Conservation (phyloP, 305 asterid species). For the Plantago coronopus region DNA sequence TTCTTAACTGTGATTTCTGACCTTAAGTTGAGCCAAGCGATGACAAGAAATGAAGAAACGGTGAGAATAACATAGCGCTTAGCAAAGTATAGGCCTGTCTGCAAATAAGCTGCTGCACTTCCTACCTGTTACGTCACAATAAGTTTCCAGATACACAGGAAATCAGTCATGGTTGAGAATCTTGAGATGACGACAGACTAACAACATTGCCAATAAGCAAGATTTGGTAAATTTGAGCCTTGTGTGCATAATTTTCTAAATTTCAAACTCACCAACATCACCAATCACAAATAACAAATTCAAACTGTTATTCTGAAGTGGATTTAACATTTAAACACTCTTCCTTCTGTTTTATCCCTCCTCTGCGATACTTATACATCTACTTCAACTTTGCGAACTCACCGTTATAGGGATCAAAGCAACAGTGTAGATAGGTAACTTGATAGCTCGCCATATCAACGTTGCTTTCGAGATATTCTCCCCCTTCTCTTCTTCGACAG, state of each 20-base stretch:
- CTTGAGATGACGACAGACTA: too few species aligned
- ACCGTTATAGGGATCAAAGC: conserved; percentile 80
- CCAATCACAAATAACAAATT: too few species aligned
- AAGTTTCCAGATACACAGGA: not conserved
- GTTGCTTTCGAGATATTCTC: conserved; percentile 53
- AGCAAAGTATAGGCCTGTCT: conserved; percentile 57
- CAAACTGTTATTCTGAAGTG: too few species aligned
- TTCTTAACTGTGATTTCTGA: conserved; percentile 24
- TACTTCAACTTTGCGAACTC: conserved; percentile 25
- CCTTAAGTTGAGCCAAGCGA: conserved; percentile 95
- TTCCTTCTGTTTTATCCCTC: too few species aligned
- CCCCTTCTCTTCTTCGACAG: conserved; percentile 32
- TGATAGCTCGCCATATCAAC: conserved; percentile 84
- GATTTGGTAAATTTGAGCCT: too few species aligned
- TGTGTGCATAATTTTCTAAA: too few species aligned
- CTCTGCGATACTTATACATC: too few species aligned
- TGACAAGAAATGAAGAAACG: conserved; percentile 68
- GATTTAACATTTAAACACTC: too few species aligned
- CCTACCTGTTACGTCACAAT: conserved; percentile 55
- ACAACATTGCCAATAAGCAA: too few species aligned
- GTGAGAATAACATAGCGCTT: conserved; percentile 55
- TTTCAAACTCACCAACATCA: too few species aligned
- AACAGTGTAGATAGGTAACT: conserved; percentile 82
- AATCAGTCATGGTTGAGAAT: not conserved
- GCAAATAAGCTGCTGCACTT: conserved; percentile 85